phyloP scores from a whole-genome alignment of 2,329 filamentous ascomycete genomes.

The Gnomoniopsis sp. region DNA sequence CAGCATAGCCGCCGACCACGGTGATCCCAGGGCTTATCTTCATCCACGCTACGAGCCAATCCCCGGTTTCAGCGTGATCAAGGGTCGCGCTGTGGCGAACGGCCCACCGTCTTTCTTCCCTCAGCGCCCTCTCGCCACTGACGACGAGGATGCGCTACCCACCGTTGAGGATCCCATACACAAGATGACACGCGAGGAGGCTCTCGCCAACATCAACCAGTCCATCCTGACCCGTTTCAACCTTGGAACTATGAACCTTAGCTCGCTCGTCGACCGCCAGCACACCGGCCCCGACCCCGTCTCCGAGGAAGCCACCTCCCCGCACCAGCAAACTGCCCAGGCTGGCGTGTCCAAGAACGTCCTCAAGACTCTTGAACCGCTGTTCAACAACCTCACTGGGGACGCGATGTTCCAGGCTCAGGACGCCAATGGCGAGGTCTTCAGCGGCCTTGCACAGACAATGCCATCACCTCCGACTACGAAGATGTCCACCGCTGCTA shows the following conservation, averaged over 20 bases:
- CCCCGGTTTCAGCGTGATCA: constrained; percentile 60
- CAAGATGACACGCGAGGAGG: constrained; percentile 65
- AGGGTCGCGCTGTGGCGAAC: constrained; percentile 62
- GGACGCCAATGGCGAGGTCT: constrained; percentile 5
- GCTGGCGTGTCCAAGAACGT: constrained; percentile 9
- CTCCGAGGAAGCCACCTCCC: neutral
- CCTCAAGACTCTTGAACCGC: constrained; percentile 6
- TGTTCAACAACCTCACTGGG: neutral
- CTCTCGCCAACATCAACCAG: constrained; percentile 66
- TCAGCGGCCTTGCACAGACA: constrained; percentile 14
- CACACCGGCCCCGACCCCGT: constrained; percentile 5
- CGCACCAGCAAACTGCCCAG: constrained; percentile 10
- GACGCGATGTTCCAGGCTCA: neutral
- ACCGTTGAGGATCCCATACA: constrained; percentile 51
- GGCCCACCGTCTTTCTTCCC: constrained; percentile 62
- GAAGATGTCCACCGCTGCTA: constrained; percentile 7
- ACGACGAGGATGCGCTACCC: constrained; percentile 1
- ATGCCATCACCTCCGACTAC: constrained; percentile 6
- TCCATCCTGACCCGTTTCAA: constrained; percentile 61
- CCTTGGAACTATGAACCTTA: constrained; percentile 44
- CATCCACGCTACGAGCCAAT: constrained; percentile 52
- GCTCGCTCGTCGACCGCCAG: neutral
- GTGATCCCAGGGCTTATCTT: constrained; percentile 53
- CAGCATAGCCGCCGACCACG: constrained; percentile 46
- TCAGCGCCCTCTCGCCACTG: constrained; percentile 31